These are phyloP conservation scores for Boletus sensibilis DNA, from an alignment of 768 basidiomycete genomes.

Conservation along the genomic window DNA sequence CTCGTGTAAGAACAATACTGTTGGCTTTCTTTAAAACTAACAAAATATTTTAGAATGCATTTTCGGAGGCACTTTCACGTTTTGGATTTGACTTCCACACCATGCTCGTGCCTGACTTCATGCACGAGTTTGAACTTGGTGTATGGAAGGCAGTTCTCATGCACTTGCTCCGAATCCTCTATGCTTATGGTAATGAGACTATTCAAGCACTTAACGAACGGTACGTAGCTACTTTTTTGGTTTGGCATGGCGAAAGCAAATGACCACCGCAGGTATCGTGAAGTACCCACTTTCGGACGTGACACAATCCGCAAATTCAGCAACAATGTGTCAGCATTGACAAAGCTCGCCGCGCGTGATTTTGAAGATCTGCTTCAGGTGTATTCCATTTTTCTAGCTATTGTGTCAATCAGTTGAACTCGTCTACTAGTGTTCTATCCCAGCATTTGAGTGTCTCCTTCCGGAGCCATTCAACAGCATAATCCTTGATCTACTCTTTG, in stretches of 20 bases:
- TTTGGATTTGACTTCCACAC: constrained; percentile 28
- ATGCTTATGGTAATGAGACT: background rate
- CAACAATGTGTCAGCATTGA: constrained; percentile 34
- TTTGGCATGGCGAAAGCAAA: too few relatives aligned
- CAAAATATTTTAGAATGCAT: constrained; percentile 34
- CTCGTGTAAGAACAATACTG: too few relatives aligned
- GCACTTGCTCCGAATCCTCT: constrained; percentile 3
- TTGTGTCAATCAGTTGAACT: too few relatives aligned
- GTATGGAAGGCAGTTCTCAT: constrained; percentile 27
- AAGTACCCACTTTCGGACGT: constrained; percentile 32
- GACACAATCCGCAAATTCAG: constrained; percentile 32
- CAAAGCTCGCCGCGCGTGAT: constrained; percentile 36
- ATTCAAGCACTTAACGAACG: constrained; percentile 18
- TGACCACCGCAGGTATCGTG: background rate
- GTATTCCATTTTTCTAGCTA: too few relatives aligned
- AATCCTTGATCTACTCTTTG: constrained; percentile 19
- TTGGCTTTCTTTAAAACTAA: too few relatives aligned
- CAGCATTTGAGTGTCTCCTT: constrained; percentile 34
- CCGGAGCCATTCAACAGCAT: constrained; percentile 11
- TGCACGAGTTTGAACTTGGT: constrained; percentile 38
- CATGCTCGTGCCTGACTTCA: constrained; percentile 30
- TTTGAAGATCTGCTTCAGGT: constrained; percentile 41
- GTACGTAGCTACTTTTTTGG: constrained; percentile 18
- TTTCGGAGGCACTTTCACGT: constrained; percentile 19
- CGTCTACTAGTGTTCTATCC: constrained; percentile 31